These are phyloP conservation scores for Stereum hirsutum DNA, from an alignment of 1,284 basidiomycete genomes.

Conservation along the genomic window DNA sequence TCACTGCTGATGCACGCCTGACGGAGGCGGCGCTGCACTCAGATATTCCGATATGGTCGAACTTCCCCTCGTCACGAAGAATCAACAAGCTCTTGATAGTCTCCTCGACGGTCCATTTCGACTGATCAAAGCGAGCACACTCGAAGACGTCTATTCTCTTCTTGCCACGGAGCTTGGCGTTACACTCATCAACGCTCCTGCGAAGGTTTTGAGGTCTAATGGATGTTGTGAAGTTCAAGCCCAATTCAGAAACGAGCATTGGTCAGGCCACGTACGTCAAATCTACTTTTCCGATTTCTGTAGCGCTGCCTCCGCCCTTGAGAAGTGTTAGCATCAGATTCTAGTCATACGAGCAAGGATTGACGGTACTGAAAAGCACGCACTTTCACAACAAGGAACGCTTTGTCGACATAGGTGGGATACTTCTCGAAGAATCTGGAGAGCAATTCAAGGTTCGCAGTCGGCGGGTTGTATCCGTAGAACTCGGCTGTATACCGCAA, in stretches of 20 bases:
- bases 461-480: conserved; percentile 25
- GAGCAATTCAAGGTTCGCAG: conserved; percentile 32
- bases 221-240: too few relatives aligned
- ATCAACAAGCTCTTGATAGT: conserved; percentile 17
- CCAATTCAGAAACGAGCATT: too few relatives aligned
- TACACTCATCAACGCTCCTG: conserved; percentile 27
- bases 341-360: neutral
- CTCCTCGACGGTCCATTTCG: conserved; percentile 23
- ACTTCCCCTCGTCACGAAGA: conserved; percentile 29
- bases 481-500: conserved; percentile 26
- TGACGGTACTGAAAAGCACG: neutral
- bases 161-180: conserved; percentile 27
- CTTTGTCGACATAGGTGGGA: conserved; percentile 42
- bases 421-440: conserved; percentile 37
- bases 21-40: conserved; percentile 39
- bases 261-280: too few relatives aligned
- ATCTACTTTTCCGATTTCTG: too few relatives aligned
- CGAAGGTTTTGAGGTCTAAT: conserved; percentile 26
- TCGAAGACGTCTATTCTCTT: conserved; percentile 38
- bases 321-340: neutral
- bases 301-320: too few relatives aligned
- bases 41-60: conserved; percentile 37
- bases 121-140: conserved; percentile 23
- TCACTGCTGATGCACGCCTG: conserved; percentile 24
- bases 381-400: conserved; percentile 35